Evolutionary conservation across 495 filamentous ascomycete genomes (phyloP), one percentile per base, ranked within the genome.

Genomic region (Astrocystis sublimbata): DNA sequence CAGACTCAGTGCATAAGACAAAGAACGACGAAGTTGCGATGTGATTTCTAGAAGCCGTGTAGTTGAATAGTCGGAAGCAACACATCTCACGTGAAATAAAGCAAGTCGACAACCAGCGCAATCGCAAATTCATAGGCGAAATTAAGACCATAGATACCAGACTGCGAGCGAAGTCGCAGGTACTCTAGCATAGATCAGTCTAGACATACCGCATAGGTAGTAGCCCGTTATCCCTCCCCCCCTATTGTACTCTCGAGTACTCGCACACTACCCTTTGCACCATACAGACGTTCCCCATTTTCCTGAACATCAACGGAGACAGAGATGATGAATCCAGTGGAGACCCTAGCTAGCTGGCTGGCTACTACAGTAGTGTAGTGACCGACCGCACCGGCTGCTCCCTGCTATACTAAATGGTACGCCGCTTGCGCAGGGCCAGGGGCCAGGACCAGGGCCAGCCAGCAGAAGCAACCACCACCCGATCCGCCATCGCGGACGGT

Each of bases 401-500:
- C 36, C 58, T 60, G 58, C 30, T 31, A 46, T 60, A 46, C 30
- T 31, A 46, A 52, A 51, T 51, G 58, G 47, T 28, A 43, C 56
- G 54, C 54, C 54, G 38, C 54, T 45, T 46, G 58, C 43, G 52
- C 52, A 41, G 35, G 33, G n/a, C 50, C 55, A 58, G 41, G 41
- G 45, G 45, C 24, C 54, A 57, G 54, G 33, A 59, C 31, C 56
- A 49, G n/a, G n/a, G n/a, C 50, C 55, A 58, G 41, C 55, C 43
- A 57, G 38, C 54, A 57, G 54, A 43, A 59, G 43, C 56, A 49
- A 36, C 30, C 13, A 24, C 56, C 40, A 62, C 30, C 70, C 68
- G 70, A 70, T 70, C 69, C 70, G 70, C 65, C 70, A 67, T 68
- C 64, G 60, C 68, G 65, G 24, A 33, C 53, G 54, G 36, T 23